Evolutionary conservation across 208 protist genomes (phyloP).

Genomic region (Tetramitus jugosus): DNA sequence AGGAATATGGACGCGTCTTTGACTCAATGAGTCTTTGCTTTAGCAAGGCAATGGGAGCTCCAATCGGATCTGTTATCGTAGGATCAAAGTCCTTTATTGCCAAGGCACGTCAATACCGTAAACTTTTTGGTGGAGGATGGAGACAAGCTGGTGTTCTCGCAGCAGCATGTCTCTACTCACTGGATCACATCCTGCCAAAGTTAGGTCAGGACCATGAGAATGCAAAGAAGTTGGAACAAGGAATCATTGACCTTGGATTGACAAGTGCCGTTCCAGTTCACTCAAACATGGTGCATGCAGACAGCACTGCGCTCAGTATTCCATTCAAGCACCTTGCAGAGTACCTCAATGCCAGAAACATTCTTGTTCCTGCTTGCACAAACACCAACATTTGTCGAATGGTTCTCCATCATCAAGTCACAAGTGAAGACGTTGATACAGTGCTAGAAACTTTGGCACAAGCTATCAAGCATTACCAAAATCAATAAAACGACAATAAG

Average conservation of each 20-base stretch:
- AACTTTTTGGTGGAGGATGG: conserved; percentile 48
- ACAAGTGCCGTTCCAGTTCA: neutral
- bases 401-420: neutral
- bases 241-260: neutral
- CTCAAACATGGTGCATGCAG: neutral
- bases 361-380: neutral
- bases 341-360: neutral
- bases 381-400: neutral
- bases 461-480: too few species aligned
- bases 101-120: conserved; percentile 34
- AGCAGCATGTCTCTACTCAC: conserved; percentile 37
- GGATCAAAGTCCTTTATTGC: conserved; percentile 35
- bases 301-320: neutral
- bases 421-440: neutral
- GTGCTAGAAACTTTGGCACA: too few species aligned
- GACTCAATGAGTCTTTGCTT: conserved; percentile 43
- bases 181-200: conserved; percentile 15
- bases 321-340: neutral
- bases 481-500: too few species aligned
- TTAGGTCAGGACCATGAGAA: conserved; percentile 22
- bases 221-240: neutral
- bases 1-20: conserved; percentile 22
- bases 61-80: conserved; percentile 41
- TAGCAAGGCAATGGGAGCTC: conserved; percentile 44
- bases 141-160: conserved; percentile 47